Percentiles rank a stretch among this genome's conserved stretches.
Evolutionary conservation across 106 monocot species (phyloP).

Genomic region (Acorus gramineus): DNA sequence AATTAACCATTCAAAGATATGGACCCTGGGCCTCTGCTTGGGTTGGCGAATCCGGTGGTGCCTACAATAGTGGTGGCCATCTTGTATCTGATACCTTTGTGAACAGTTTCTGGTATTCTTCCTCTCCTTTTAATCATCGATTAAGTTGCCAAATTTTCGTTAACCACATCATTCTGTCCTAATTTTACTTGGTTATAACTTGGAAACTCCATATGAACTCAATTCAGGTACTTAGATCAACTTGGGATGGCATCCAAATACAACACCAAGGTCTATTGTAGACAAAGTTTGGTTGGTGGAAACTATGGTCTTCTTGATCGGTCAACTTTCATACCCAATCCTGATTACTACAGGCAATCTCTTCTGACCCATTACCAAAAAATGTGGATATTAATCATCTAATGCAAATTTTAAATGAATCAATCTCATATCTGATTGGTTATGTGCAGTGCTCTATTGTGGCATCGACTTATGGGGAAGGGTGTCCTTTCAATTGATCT

Average conservation of each 20-base stretch:
- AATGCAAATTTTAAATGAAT: too few relatives aligned
- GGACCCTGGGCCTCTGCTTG: constrained; percentile 93
- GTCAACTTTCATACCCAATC: constrained; percentile 71
- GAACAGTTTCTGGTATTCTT: constrained; percentile 70
- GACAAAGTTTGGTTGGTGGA: constrained; percentile 76
- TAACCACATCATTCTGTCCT: background rate
- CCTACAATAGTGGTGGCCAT: constrained; percentile 75
- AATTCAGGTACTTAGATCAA: constrained; percentile 85
- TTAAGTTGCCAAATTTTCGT: constrained; percentile 3
- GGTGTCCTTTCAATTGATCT: constrained; percentile 55
- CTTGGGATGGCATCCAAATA: constrained; percentile 81
- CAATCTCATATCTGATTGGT: background rate
- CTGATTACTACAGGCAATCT: constrained; percentile 79
- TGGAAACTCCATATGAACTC: too few relatives aligned
- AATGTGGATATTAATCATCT: too few relatives aligned
- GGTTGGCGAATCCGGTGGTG: constrained; percentile 95
- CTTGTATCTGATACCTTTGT: constrained; percentile 68
- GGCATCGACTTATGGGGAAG: constrained; percentile 79
- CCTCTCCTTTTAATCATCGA: background rate
- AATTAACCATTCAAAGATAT: constrained; percentile 46
- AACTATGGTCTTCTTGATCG: constrained; percentile 85
- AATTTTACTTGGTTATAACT: too few relatives aligned
- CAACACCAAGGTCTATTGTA: constrained; percentile 55
- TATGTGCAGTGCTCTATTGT: constrained; percentile 51
- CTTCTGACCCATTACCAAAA: background rate